Base-by-base conservation (phyloP, 257 asterid species). In the Fraxinus americana region DNA sequence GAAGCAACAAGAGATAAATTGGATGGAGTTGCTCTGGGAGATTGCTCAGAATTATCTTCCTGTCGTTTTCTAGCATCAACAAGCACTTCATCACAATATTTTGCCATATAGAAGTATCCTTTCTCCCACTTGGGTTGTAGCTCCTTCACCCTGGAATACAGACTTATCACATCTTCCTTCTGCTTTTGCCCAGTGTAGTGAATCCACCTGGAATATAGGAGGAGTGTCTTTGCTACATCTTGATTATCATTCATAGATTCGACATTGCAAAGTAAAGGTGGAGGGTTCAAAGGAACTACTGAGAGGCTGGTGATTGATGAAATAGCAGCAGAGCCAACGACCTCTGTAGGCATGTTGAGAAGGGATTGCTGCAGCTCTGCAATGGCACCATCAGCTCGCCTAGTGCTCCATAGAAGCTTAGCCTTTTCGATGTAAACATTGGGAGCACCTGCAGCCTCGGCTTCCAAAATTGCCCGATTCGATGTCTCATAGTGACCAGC, bases 401-500 rank as follows among this genome's bases (percentile, higher is more conserved):
- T 90, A 34, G 97, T 95, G 96, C 89, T 90, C 99, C 99, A 95
- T 5, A 92, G 89, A 87, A 95, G 98, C 89, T 95, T 95, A 79
- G 99, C 99, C 82, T 91, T 95, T 88, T 95, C 99, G 83, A 91
- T 89, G 88, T 95, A 91, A 87, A 91, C 97, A 86, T 89, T 88
- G 79, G 91, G 93, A 59, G 96, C 99, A 79, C 91, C 90, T 66
- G 89, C 91, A 74, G 94, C 90, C 81, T 89, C 85, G 77, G 99
- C 99, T 88, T 95, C 99, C 75, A 93, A 74, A 81, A 93, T 95
- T 78, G 99, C 99, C 77, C 98, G 91, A 73, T 88, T 90, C 72
- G 99, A 98, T 52, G 98, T 90, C 87, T 95, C 99, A 79, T 93
- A 93, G 84, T 95, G 99, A 87, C 97, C 99, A 80, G 98, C 93